A percentile compares a stretch with the other conserved stretches of the same genome.
Conservation (phyloP, 352 stramenopile genomes). For the Pseudoperonospora humuli region DNA sequence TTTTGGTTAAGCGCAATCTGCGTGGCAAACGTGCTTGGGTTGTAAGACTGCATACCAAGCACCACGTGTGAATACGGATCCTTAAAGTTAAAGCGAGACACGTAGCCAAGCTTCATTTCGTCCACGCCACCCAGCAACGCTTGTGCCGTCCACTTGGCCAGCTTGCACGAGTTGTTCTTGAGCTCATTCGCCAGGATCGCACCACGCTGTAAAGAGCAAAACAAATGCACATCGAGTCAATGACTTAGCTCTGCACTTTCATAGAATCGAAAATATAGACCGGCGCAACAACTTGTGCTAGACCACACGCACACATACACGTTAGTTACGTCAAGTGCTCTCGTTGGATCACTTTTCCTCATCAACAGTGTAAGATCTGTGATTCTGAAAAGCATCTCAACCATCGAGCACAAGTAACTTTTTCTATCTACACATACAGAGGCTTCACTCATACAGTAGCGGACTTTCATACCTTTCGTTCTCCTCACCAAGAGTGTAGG, state of each 20-base stretch:
- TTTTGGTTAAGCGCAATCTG: slow-evolving; percentile 97
- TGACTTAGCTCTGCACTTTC: slow-evolving; percentile 11
- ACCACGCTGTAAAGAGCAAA: slow-evolving; percentile 69
- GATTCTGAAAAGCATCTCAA: no score
- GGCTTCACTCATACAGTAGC: slow-evolving; percentile 8
- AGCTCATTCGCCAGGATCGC: slow-evolving; percentile 96
- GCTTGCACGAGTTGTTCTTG: slow-evolving; percentile 98
- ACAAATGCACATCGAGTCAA: slow-evolving; percentile 2
- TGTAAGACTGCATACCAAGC: slow-evolving; percentile 95
- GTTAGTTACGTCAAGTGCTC: slow-evolving; percentile 4
- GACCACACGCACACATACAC: background rate
- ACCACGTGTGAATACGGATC: slow-evolving; percentile 94
- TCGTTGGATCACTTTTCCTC: slow-evolving; percentile 15
- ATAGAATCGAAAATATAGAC: no score
- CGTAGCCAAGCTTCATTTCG: slow-evolving; percentile 98
- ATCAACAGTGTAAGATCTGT: slow-evolving; percentile 4
- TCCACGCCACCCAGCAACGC: slow-evolving; percentile 92
- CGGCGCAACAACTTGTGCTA: no score
- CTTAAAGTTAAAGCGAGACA: slow-evolving; percentile 90
- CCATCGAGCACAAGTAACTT: slow-evolving; percentile 9
- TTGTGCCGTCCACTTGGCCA: slow-evolving; percentile 97
- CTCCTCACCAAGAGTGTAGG: slow-evolving; percentile 40
- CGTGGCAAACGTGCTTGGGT: slow-evolving; percentile 93
- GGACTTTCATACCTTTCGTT: slow-evolving; percentile 33
- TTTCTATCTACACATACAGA: slow-evolving; percentile 8